Conservation (phyloP, 805 yeast genomes). For the Wickerhamiella brachini region DNA sequence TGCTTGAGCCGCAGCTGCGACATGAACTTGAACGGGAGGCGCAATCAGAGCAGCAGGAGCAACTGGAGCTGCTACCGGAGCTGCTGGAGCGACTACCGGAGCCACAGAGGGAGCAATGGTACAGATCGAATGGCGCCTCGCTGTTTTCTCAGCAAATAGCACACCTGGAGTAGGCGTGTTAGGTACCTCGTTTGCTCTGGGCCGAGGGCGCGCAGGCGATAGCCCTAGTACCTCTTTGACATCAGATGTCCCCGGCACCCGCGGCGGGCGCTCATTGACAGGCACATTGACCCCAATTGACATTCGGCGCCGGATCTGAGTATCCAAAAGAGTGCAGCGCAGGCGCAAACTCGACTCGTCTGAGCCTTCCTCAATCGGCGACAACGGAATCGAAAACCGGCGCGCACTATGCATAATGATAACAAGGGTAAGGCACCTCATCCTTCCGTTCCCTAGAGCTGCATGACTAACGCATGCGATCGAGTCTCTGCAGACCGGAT, state of each 20-base stretch:
- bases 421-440: not conserved
- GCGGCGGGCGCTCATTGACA: conserved; percentile 8
- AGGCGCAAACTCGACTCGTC: not conserved
- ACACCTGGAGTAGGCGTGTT: too few species aligned
- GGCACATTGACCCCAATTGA: conserved; percentile 8
- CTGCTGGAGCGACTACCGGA: too few species aligned
- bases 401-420: not conserved
- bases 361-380: conserved; percentile 4
- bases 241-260: not conserved
- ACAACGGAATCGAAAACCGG: not conserved
- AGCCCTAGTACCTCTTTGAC: not conserved
- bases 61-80: too few species aligned
- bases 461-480: not conserved
- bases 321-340: not conserved
- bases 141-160: not conserved
- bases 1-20: too few species aligned
- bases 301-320: conserved; percentile 1
- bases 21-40: too few species aligned
- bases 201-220: not conserved
- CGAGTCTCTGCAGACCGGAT: too few species aligned
- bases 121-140: too few species aligned
- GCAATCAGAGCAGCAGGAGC: too few species aligned
- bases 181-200: not conserved
- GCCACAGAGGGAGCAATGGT: too few species aligned
- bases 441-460: not conserved